A percentile compares a stretch with the other conserved stretches of the same genome.
Evolutionary conservation across 306 rosid genomes (phyloP).

Genomic region (Carpinus fangiana): DNA sequence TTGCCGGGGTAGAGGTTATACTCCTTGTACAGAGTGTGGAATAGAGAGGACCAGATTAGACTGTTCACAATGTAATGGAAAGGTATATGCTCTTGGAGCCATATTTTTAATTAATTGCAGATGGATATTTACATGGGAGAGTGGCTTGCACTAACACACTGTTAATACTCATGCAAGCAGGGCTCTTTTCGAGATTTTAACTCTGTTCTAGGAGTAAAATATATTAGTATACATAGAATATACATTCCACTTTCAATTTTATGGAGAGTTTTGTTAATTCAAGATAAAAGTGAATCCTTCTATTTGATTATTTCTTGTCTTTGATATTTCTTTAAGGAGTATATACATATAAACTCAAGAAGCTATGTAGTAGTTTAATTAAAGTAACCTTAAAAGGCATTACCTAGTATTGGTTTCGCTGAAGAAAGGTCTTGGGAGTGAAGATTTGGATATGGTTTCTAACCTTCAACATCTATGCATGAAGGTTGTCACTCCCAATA

Average conservation of each 20-base stretch:
- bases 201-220: neutral
- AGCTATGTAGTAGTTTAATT: neutral
- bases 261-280: neutral
- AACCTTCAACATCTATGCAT: neutral
- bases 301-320: neutral
- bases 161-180: neutral
- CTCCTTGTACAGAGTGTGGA: constrained; percentile 88
- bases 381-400: neutral
- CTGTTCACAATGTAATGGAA: constrained; percentile 77
- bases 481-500: neutral
- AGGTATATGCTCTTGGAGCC: constrained; percentile 45
- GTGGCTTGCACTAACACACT: neutral
- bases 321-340: neutral
- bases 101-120: neutral
- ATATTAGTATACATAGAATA: neutral
- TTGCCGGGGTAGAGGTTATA: constrained; percentile 94
- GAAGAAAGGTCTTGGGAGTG: too few relatives aligned
- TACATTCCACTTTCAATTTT: neutral
- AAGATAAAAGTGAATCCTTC: neutral
- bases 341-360: too few relatives aligned
- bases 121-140: neutral
- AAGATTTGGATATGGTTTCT: neutral
- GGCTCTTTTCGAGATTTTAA: neutral
- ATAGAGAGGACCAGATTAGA: constrained; percentile 87
- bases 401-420: too few relatives aligned